Percentiles rank a stretch among this genome's conserved stretches.
phyloP scores from a whole-genome alignment of 768 basidiomycete genomes.

The Lepiota venenata region DNA sequence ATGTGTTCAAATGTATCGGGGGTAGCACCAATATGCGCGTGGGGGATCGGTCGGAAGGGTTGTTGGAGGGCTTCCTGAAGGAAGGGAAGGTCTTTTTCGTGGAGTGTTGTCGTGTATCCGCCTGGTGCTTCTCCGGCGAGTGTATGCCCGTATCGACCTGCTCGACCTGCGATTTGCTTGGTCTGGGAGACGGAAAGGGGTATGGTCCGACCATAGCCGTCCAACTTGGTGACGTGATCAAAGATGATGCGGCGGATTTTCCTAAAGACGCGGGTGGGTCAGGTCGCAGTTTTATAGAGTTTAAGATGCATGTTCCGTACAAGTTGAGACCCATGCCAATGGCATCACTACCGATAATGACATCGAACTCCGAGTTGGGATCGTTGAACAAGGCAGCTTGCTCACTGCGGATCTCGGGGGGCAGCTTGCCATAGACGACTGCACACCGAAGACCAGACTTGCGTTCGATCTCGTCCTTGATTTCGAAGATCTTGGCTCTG shows the following conservation, averaged over 20 bases:
- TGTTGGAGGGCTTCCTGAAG: slow-evolving; percentile 53
- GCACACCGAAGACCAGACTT: slow-evolving; percentile 78
- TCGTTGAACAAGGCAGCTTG: slow-evolving; percentile 94
- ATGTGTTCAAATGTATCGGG: slow-evolving; percentile 16
- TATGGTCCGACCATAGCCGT: neutral
- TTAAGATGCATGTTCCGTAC: too few relatives aligned
- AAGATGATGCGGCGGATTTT: slow-evolving; percentile 24
- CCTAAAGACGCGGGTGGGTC: neutral
- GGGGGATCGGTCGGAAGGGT: slow-evolving; percentile 45
- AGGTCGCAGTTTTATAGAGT: too few relatives aligned
- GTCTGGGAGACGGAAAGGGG: slow-evolving; percentile 15
- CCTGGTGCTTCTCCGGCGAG: slow-evolving; percentile 8
- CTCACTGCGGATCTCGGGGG: slow-evolving; percentile 88
- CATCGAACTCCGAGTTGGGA: slow-evolving; percentile 75
- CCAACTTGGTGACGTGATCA: slow-evolving; percentile 11
- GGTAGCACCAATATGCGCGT: slow-evolving; percentile 43
- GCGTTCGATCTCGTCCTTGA: slow-evolving; percentile 72
- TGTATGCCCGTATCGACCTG: slow-evolving; percentile 15
- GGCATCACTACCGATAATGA: slow-evolving; percentile 92
- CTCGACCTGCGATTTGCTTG: slow-evolving; percentile 18
- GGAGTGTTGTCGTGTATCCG: slow-evolving; percentile 13
- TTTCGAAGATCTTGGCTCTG: slow-evolving; percentile 65
- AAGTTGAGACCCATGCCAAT: slow-evolving; percentile 97
- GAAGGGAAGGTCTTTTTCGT: slow-evolving; percentile 51
- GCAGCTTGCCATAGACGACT: slow-evolving; percentile 88